phyloP scores from a whole-genome alignment of 2,329 filamentous ascomycete genomes.

The Fusarium musae region DNA sequence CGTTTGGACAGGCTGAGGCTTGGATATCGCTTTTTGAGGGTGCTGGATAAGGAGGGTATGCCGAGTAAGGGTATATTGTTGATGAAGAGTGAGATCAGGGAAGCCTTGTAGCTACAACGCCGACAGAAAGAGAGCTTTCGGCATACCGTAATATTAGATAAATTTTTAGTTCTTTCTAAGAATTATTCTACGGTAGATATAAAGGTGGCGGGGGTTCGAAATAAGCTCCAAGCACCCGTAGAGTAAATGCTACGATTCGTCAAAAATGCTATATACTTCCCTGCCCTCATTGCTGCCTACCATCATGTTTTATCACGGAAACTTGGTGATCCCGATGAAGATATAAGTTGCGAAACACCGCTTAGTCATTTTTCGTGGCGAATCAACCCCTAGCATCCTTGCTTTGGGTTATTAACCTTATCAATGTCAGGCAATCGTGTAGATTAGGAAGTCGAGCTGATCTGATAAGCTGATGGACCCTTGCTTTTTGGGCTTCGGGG shows the following conservation, averaged over 20 bases:
- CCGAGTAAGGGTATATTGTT: conserved; percentile 1
- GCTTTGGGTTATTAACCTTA: background rate
- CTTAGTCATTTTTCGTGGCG: too few relatives aligned
- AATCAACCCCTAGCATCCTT: background rate
- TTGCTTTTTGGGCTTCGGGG: background rate
- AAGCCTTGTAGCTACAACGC: background rate
- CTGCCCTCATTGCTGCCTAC: background rate
- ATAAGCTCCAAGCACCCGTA: background rate
- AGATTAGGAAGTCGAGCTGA: background rate
- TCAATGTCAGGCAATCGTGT: background rate
- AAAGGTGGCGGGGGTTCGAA: background rate
- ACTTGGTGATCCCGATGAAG: background rate
- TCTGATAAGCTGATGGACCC: background rate
- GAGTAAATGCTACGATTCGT: background rate
- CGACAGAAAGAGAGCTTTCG: fast-evolving
- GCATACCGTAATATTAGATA: fast-evolving
- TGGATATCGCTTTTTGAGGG: conserved; percentile 11
- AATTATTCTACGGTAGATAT: too few relatives aligned
- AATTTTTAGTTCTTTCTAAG: fast-evolving
- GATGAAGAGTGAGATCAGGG: background rate
- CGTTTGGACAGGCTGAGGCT: conserved; percentile 4
- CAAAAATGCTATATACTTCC: fast-evolving
- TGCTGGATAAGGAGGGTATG: conserved; percentile 1
- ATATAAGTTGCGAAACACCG: background rate
- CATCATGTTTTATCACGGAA: background rate